A percentile compares a stretch with the other conserved stretches of the same genome.
Evolutionary conservation across 2,329 filamentous ascomycete species (phyloP).

Genomic region (Paramyrothecium sp.): DNA sequence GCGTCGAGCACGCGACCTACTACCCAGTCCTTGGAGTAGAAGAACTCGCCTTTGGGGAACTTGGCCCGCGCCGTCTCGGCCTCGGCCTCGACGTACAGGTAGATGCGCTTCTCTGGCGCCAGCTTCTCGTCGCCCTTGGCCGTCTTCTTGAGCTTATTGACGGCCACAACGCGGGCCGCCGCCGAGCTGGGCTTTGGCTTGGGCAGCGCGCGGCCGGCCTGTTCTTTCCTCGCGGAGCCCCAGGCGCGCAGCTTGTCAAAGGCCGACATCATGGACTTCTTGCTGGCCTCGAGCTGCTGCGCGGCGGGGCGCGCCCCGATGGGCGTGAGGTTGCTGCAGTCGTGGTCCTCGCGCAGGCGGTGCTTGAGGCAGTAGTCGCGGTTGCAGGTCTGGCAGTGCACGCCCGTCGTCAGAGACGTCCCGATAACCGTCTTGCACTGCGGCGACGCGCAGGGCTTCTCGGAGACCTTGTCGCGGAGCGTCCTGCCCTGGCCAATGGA

Average conservation of each 20-base stretch:
- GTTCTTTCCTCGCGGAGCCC: conserved; percentile 71
- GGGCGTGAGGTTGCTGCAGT: conserved; percentile 73
- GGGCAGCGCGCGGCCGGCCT: conserved; percentile 56
- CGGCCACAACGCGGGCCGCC: conserved; percentile 63
- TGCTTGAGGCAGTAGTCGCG: conserved; percentile 77
- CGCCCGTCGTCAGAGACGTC: conserved; percentile 64
- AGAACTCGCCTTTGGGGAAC: conserved; percentile 78
- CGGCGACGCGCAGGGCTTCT: conserved; percentile 67
- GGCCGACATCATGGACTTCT: conserved; percentile 66
- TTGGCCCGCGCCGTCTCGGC: conserved; percentile 82
- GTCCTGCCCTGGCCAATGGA: conserved; percentile 53
- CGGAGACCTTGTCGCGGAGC: conserved; percentile 51
- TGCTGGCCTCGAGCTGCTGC: conserved; percentile 43
- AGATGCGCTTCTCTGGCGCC: conserved; percentile 79
- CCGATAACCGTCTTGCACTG: conserved; percentile 70
- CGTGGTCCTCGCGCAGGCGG: conserved; percentile 75
- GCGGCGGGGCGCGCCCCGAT: conserved; percentile 45
- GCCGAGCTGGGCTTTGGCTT: conserved; percentile 63
- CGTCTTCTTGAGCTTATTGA: conserved; percentile 77
- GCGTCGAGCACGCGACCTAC: conserved; percentile 79
- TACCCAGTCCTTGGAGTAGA: conserved; percentile 83
- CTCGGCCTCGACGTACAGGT: conserved; percentile 86
- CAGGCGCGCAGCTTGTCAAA: conserved; percentile 77
- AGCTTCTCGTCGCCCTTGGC: conserved; percentile 90
- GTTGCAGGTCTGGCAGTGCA: conserved; percentile 71